Conservation (phyloP, 2,329 filamentous ascomycete species). For the Aspergillus texensis region DNA sequence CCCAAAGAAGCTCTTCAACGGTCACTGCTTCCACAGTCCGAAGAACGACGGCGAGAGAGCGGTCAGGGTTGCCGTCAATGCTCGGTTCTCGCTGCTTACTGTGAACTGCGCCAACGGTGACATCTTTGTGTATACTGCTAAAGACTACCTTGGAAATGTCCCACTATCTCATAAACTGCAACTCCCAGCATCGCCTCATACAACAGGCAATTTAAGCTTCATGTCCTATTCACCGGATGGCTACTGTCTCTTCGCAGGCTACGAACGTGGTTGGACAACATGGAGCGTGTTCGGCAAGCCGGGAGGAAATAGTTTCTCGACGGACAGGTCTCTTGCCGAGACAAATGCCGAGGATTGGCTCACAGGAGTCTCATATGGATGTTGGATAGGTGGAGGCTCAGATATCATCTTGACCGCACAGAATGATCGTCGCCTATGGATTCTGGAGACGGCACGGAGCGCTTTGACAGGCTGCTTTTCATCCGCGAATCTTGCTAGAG, state of each 20-base stretch:
- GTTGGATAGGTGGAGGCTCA: conserved; percentile 85
- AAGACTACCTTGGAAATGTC: conserved; percentile 92
- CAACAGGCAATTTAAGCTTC: conserved; percentile 72
- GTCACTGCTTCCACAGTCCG: conserved; percentile 86
- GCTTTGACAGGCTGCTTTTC: conserved; percentile 91
- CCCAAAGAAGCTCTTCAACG: conserved; percentile 75
- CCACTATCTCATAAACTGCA: conserved; percentile 79
- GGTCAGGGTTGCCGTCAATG: conserved; percentile 81
- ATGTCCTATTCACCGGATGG: conserved; percentile 91
- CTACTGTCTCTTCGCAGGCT: conserved; percentile 93
- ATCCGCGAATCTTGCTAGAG: conserved; percentile 85
- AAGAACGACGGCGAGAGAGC: conserved; percentile 63
- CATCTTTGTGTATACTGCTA: conserved; percentile 86
- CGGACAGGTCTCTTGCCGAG: conserved; percentile 65
- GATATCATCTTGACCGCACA: conserved; percentile 76
- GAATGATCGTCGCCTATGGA: conserved; percentile 78
- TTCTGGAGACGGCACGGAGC: conserved; percentile 89
- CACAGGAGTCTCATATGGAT: conserved; percentile 73
- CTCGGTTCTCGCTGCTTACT: conserved; percentile 89
- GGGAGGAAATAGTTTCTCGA: conserved; percentile 79
- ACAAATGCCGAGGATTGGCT: conserved; percentile 82
- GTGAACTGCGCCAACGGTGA: conserved; percentile 79
- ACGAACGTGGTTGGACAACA: conserved; percentile 87
- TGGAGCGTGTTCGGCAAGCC: conserved; percentile 98
- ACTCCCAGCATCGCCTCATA: conserved; percentile 66